A percentile compares a stretch with the other conserved stretches of the same genome.
These are phyloP conservation scores for Russula dissimulans DNA, from an alignment of 768 basidiomycete species.

Conservation along the genomic window DNA sequence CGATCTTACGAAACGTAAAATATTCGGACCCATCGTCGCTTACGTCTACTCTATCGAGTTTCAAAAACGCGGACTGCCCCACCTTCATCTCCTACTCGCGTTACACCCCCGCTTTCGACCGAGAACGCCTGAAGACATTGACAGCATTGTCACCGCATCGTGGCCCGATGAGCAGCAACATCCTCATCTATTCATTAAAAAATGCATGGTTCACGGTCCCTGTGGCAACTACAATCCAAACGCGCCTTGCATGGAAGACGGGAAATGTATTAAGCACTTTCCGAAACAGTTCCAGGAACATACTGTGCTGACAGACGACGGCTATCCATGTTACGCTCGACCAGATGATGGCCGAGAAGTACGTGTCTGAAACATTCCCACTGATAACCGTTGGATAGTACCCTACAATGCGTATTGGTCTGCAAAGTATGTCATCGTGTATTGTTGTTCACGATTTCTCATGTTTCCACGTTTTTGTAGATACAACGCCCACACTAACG, in stretches of 20 bases:
- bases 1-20: conserved; percentile 17
- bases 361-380: not conserved
- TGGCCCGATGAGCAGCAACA: not conserved
- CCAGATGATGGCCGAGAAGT: not conserved
- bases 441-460: too few relatives aligned
- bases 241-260: not conserved
- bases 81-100: conserved; percentile 27
- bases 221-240: not conserved
- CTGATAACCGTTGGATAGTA: not conserved
- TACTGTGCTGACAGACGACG: not conserved
- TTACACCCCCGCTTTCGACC: conserved; percentile 27
- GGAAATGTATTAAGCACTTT: too few relatives aligned
- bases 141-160: too few relatives aligned
- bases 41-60: conserved; percentile 21
- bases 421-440: too few relatives aligned
- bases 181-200: not conserved
- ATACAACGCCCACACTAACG: not conserved
- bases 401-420: not conserved
- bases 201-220: not conserved
- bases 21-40: conserved; percentile 35
- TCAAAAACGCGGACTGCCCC: conserved; percentile 45
- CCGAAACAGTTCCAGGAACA: not conserved
- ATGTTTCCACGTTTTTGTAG: not conserved
- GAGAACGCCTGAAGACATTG: too few relatives aligned
- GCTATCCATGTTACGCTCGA: not conserved